Base-by-base conservation (phyloP, 768 basidiomycete species). In the Tephrocybe sp. region DNA sequence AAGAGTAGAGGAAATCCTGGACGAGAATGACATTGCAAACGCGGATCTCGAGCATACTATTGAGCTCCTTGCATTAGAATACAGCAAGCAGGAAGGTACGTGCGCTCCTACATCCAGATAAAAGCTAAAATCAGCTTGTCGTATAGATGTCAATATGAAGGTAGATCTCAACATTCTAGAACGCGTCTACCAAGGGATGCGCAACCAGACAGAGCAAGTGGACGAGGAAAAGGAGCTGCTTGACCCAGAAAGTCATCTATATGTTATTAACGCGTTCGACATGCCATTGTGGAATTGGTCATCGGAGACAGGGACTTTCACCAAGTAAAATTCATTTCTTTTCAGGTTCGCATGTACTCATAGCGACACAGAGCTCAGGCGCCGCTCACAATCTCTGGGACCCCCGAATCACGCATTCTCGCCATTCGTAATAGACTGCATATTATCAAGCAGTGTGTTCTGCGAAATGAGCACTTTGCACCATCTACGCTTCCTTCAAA, bases 221-320 rank as follows among this genome's bases (percentile, higher is more conserved):
- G 68, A 67, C 33, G 62, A 70, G 33, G 81, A 83, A 56, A 79
- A 80, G 35, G 86, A 89, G 39, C 65, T 79, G 7, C 73, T 93
- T 20, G 91, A 94, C 57, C 85, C 89, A 5, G 86, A 92, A 30
- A 84, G 77, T 36, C 89, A 97, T 64, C 69, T 98, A 23, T 82
- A 84, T 60, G 74, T 98, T 56, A 73, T 98, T 26, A 84, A 96
- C 65, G 87, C 96, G 9, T 96, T 93, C 60, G 93, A 96, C 45
- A 98, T 98, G 94, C 97, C 97, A 0, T 71, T 84, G 11, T 94
- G 94, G 86, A 80, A 87, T 60, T 99, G 92, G 84, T 92, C 94
- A 13, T 71, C 77, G 26, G 90, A 95, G 61, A 74, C 89, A 51
- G 87, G 87, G 40, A 86, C 89, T 1, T 98, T 98, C 61, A 92